A percentile compares a stretch with the other conserved stretches of the same genome.
Conservation (phyloP, 2,329 filamentous ascomycete genomes). For the Aspergillus pseudoterreus region DNA sequence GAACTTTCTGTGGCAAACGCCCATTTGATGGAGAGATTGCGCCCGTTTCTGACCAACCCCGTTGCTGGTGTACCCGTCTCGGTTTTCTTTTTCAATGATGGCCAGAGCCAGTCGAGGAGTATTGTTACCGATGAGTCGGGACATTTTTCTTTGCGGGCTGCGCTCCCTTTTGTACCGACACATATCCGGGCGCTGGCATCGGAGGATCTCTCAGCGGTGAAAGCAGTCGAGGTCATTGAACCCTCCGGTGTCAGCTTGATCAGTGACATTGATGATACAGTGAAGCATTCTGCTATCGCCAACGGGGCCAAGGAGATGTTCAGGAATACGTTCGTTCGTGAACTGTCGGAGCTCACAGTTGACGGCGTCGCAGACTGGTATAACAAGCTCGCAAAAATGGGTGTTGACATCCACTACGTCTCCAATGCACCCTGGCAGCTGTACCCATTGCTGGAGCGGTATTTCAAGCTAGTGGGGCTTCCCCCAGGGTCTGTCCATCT, state of each 20-base stretch:
- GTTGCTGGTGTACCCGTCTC: conserved; percentile 75
- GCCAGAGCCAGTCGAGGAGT: conserved; percentile 75
- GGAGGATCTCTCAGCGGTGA: conserved; percentile 76
- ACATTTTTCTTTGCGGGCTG: conserved; percentile 77
- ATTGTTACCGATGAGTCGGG: conserved; percentile 83
- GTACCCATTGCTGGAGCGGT: conserved; percentile 82
- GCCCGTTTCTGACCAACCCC: conserved; percentile 85
- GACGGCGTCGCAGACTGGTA: conserved; percentile 93
- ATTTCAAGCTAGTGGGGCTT: conserved; percentile 74
- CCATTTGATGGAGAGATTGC: conserved; percentile 81
- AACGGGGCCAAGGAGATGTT: conserved; percentile 90
- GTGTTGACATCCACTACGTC: conserved; percentile 90
- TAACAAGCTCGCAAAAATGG: conserved; percentile 67
- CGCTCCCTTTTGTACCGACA: conserved; percentile 85
- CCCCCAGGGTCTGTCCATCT: conserved; percentile 88
- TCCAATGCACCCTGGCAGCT: conserved; percentile 99
- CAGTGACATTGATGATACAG: conserved; percentile 95
- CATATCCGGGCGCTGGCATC: conserved; percentile 83
- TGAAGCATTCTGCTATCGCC: conserved; percentile 90
- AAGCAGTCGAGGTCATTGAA: conserved; percentile 73
- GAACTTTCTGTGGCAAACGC: conserved; percentile 78
- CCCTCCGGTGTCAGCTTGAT: conserved; percentile 83
- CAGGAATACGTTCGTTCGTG: conserved; percentile 88
- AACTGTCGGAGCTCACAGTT: conserved; percentile 75
- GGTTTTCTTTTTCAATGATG: conserved; percentile 90